These are phyloP conservation scores for Aegilops umbellulata DNA, from an alignment of 176 grass and related monocot species.

Conservation along the genomic window DNA sequence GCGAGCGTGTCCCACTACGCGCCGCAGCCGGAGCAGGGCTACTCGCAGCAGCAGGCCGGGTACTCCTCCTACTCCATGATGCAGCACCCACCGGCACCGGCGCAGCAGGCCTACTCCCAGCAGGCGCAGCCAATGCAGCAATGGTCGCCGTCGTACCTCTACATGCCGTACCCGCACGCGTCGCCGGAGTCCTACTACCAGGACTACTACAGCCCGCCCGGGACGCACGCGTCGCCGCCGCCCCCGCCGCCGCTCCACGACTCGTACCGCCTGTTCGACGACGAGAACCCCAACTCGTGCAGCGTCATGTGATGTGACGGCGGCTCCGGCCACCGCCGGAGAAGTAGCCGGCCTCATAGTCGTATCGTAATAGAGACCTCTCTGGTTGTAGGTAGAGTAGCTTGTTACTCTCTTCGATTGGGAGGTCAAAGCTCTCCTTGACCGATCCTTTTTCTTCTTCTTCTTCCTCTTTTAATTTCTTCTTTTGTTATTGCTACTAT, in stretches of 20 bases:
- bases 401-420: conserved; percentile 30
- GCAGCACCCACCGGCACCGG: not conserved
- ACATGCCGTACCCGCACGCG: conserved; percentile 35
- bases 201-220: conserved; percentile 46
- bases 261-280: conserved; percentile 61
- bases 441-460: conserved; percentile 25
- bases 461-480: conserved; percentile 13
- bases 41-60: conserved; percentile 5
- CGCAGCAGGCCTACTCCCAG: conserved; percentile 14
- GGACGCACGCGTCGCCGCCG: conserved; percentile 26
- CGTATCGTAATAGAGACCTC: conserved; percentile 15
- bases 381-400: conserved; percentile 34
- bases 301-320: conserved; percentile 56
- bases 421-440: conserved; percentile 49
- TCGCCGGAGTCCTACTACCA: conserved; percentile 38
- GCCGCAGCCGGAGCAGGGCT: conserved; percentile 25
- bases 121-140: conserved; percentile 23
- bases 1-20: conserved; percentile 62
- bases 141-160: conserved; percentile 51
- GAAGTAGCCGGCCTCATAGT: conserved; percentile 27
- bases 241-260: conserved; percentile 35
- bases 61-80: not conserved
- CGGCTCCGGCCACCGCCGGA: conserved; percentile 10
- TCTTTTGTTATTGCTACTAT: not conserved
- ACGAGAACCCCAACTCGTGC: conserved; percentile 79